phyloP scores from a whole-genome alignment of 2,329 filamentous ascomycete species.

The Capronia americana region DNA sequence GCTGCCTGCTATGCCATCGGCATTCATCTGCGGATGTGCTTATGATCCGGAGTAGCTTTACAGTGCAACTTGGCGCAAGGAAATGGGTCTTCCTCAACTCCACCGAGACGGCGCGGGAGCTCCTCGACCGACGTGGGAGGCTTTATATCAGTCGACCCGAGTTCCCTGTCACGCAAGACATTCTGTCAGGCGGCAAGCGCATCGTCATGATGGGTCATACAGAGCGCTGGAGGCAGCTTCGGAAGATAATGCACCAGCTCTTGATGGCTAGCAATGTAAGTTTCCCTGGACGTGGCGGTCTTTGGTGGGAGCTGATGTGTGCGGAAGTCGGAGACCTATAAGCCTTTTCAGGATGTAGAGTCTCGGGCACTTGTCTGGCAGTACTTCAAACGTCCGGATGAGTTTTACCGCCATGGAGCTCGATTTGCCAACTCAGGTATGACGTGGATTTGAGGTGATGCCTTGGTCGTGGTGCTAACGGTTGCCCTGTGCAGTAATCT shows the following conservation, averaged over 20 bases:
- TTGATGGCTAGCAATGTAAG: constrained; percentile 23
- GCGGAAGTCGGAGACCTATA: constrained; percentile 32
- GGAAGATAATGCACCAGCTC: constrained; percentile 34
- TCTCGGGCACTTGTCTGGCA: constrained; percentile 27
- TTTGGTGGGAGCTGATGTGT: constrained; percentile 36
- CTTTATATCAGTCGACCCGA: constrained; percentile 48
- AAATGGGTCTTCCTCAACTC: constrained; percentile 27
- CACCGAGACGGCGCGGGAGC: constrained; percentile 36
- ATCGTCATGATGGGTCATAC: constrained; percentile 53
- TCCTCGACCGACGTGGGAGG: constrained; percentile 47
- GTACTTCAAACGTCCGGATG: constrained; percentile 24
- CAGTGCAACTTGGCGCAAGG: constrained; percentile 18
- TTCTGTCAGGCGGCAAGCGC: constrained; percentile 45
- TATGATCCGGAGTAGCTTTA: constrained; percentile 15
- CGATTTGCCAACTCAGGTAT: constrained; percentile 44
- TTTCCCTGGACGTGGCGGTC: no score
- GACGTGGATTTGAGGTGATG: not conserved
- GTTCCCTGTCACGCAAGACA: constrained; percentile 38
- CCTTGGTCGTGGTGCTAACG: not conserved
- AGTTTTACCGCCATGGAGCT: constrained; percentile 50
- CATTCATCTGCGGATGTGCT: not conserved
- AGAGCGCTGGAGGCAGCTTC: constrained; percentile 25
- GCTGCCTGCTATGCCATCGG: constrained; percentile 39
- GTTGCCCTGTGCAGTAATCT: not conserved
- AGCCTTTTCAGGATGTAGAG: constrained; percentile 33